Evolutionary conservation across 2,329 filamentous ascomycete genomes (phyloP).

Genomic region (Cladosporium halotolerans): DNA sequence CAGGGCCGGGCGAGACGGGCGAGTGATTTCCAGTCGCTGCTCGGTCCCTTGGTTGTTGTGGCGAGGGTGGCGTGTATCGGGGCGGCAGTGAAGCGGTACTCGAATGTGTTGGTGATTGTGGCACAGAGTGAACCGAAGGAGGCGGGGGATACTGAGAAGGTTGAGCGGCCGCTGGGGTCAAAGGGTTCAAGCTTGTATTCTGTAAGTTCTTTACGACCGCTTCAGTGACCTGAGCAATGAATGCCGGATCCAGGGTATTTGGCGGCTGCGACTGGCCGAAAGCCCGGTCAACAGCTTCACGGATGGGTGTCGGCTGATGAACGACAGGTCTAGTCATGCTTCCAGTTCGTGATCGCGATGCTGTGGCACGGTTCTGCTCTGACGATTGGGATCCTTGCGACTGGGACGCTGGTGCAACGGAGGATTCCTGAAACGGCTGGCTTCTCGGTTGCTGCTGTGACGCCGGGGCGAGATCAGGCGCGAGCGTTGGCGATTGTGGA

Average conservation of each 20-base stretch:
- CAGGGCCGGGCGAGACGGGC: slow-evolving; percentile 33
- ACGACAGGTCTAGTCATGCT: slow-evolving; percentile 15
- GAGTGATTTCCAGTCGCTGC: slow-evolving; percentile 12
- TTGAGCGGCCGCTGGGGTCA: background rate
- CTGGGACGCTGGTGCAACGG: slow-evolving; percentile 6
- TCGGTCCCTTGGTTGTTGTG: slow-evolving; percentile 22
- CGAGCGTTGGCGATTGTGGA: slow-evolving; percentile 5
- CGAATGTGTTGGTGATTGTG: slow-evolving; percentile 40
- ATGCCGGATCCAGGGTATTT: slow-evolving; percentile 48
- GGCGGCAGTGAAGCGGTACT: slow-evolving; percentile 44
- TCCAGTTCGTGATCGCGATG: slow-evolving; percentile 12
- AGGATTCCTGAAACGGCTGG: slow-evolving; percentile 7
- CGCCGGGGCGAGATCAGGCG: slow-evolving; percentile 3
- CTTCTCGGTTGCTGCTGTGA: slow-evolving; percentile 4
- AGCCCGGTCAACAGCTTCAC: slow-evolving; percentile 52
- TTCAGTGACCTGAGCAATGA: slow-evolving; percentile 53
- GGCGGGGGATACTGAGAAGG: slow-evolving; percentile 25
- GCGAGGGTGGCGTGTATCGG: slow-evolving; percentile 52
- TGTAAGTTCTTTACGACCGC: slow-evolving; percentile 41
- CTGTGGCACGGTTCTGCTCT: slow-evolving; percentile 3
- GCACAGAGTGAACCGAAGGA: slow-evolving; percentile 28
- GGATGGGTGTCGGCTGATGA: slow-evolving; percentile 40
- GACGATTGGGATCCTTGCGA: background rate
- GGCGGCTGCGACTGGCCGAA: slow-evolving; percentile 40
- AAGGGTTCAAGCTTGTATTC: slow-evolving; percentile 12